Evolutionary conservation across 306 rosid genomes (phyloP), one percentile per base, ranked within the genome.

Genomic region (Cyclanthera cordifolia): DNA sequence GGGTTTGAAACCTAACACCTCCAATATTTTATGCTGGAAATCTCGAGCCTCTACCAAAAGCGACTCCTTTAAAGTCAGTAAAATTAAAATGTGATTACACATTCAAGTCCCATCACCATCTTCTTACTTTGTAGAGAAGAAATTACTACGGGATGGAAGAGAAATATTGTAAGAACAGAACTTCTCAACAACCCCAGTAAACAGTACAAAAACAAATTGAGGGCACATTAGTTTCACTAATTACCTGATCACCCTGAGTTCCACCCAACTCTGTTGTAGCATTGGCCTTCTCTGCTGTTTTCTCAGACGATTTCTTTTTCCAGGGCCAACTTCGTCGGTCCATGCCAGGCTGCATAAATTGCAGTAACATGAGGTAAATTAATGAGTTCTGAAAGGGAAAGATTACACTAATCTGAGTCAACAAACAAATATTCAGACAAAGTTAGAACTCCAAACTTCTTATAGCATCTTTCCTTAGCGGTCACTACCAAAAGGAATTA

Each of bases 241-340:
- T 28, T 74, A 94, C 99, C 81, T 78, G 87, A 79, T 84, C 89
- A 14, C 43, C 78, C 79, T 78, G 89, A 59, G 60, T 51, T 52
- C 82, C 77, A 55, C 75, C 79, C 73, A 74, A 69, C 20, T 84
- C 96, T 24, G 84, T 67, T 14, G 77, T 74, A 53, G 87, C 78
- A 49, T 76, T 72, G 3, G 85, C 85, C 76, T 83, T 94, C 75
- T 87, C 99, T 53, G 87, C 82, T 49, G 82, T 77, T 80, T 90
- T 93, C 60, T 90, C 99, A 1, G 99, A 85, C 45, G 91, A 85
- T 66, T 94, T 94, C 77, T 94, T 94, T 96, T 94, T 94, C 99
- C 99, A 94, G 1, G 99, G 99, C 99, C 99, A 94, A 52, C 99
- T 72, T 43, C 91, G 85, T 27, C 95, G 85, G 68, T 93, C 99